Percentiles rank a stretch among this genome's conserved stretches.
Evolutionary conservation across 768 basidiomycete species (phyloP).

Genomic region (Pisolithus albus): DNA sequence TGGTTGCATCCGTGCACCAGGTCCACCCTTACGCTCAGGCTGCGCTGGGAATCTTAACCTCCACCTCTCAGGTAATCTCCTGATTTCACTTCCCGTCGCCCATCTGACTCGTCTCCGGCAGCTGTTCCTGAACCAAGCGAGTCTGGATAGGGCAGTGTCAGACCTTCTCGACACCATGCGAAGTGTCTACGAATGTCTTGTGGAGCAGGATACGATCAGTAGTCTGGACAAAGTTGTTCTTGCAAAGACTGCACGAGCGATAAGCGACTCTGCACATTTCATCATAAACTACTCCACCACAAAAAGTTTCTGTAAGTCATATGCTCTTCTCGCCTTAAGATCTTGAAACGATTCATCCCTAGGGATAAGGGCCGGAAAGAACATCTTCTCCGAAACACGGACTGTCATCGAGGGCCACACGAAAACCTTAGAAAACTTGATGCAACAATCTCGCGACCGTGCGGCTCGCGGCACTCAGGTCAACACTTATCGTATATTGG

Average conservation of each 20-base stretch:
- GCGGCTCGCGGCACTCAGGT: neutral
- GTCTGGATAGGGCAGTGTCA: neutral
- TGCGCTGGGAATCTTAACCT: neutral
- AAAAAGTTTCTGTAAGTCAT: conserved; percentile 1
- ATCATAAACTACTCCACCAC: neutral
- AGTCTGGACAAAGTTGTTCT: neutral
- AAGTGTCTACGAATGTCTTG: neutral
- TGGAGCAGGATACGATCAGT: neutral
- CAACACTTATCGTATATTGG: neutral
- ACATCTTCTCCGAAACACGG: neutral
- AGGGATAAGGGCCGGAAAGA: neutral
- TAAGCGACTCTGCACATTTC: neutral
- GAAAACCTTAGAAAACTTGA: neutral
- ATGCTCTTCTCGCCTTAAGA: neutral
- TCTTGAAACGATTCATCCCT: no score
- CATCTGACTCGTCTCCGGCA: neutral
- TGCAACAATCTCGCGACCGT: neutral
- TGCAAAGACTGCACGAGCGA: neutral
- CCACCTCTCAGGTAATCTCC: neutral
- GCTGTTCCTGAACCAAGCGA: neutral
- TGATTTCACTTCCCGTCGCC: no score
- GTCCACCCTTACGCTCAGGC: neutral
- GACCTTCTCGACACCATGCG: neutral
- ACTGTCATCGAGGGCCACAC: neutral
- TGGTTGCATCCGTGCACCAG: neutral